Evolutionary conservation across 2,329 filamentous ascomycete genomes (phyloP).

Genomic region (Cercospora citrullina): DNA sequence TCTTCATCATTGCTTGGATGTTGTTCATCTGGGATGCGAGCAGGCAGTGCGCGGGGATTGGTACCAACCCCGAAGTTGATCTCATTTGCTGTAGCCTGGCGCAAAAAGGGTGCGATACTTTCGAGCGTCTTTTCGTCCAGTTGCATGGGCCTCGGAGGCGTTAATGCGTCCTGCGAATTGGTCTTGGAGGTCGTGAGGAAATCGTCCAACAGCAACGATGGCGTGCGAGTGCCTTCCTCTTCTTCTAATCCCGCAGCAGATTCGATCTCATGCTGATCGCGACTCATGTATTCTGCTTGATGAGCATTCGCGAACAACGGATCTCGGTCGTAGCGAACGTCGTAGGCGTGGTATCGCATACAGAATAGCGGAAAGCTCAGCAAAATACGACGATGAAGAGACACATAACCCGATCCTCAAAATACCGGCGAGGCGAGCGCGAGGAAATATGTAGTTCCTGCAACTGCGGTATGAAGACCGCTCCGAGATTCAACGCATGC

Average conservation of each 20-base stretch:
- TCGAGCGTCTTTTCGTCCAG: conserved; percentile 6
- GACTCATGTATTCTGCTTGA: not conserved
- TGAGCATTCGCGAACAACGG: not conserved
- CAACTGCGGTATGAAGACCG: conserved; percentile 13
- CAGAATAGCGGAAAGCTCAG: not conserved
- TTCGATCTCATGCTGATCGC: not conserved
- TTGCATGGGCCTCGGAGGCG: not conserved
- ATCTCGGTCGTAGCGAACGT: not conserved
- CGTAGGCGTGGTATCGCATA: not conserved
- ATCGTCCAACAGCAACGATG: not conserved
- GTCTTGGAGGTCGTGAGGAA: not conserved
- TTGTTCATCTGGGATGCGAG: not conserved
- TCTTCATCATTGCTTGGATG: not conserved
- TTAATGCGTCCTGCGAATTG: not conserved
- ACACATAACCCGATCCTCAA: not conserved
- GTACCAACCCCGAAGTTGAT: not conserved
- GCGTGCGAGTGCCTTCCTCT: not conserved
- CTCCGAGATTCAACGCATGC: conserved; percentile 2
- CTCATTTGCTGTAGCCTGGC: not conserved
- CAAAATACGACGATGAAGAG: not conserved
- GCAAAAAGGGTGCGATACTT: conserved; percentile 6
- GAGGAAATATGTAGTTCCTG: conserved; percentile 1
- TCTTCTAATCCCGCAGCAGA: not conserved
- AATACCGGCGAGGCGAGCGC: not conserved
- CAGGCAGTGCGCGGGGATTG: not conserved